Base-by-base conservation (phyloP, 495 filamentous ascomycete species). In the Melanomma pulvis-pyrius region DNA sequence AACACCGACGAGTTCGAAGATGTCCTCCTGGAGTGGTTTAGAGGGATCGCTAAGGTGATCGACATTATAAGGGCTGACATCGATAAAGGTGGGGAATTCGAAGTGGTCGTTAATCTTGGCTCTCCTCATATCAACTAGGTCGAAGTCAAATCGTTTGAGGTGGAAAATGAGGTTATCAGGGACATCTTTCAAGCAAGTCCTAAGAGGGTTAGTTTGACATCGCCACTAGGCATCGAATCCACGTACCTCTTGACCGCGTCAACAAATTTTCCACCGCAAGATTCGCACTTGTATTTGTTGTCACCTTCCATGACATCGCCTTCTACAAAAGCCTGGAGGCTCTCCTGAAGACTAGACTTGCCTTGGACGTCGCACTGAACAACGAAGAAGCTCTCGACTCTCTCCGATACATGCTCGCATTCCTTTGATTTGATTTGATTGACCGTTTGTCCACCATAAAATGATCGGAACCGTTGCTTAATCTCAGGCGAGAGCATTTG, bases 281-380 rank as follows among this genome's bases (percentile, higher is more conserved):
- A 89, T 3, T 92, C 91, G 79, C 94, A 99, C 57, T 92, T 94
- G 80, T 99, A 99, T 76, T 97, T 97, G 77, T 99, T 98, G 66
- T 97, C 90, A 71, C 94, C 94, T 83, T 96, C 92, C 93, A 98
- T 94, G 48, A 94, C 87, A 73, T 99, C 96, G 1, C 94, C 94
- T 72, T 93, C 90, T 13, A 98, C 93, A 74, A 96, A 98, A 7
- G 93, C 92, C 71, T 91, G 86, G 13, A 99, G 79, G 73, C 94
- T 97, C 61, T 98, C 92, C 64, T 90, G 82, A 0, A 99, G 83
- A 32, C 78, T 87, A 7, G 80, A 82, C 75, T 97, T 99, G 48
- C 94, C 94, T 73, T 96, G 94, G 68, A 99, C 96, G 67, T 97
- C 96, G 75, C 93, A 96, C 66, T 97, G 92, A 59, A 99, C 94